Base-by-base conservation (phyloP, 768 basidiomycete species). In the Tricholoma furcatifolium region DNA sequence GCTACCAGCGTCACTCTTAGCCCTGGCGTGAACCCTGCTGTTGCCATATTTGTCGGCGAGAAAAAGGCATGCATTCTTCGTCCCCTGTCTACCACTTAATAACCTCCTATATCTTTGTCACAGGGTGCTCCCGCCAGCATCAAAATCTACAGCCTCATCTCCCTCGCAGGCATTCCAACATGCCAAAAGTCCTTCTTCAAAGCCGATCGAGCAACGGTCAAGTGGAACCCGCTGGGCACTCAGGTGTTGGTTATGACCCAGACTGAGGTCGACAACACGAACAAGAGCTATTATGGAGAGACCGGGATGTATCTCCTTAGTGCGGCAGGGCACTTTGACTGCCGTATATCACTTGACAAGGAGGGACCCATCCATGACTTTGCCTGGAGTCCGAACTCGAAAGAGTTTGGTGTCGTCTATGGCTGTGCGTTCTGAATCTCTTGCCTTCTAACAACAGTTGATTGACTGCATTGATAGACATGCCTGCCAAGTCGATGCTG, bases 331-430 rank as follows among this genome's bases (percentile, higher is more conserved):
- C 91, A 93, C 60, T 98, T 94, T 61, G 95, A 98, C 66, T 93
- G 91, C 65, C 79, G 93, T 24, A 89, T 98, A 23, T 74, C 79
- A 1, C 73, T 91, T 61, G 94, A 97, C 72, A 98, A 97, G 74
- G 96, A 98, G 56, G 97, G 97, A 1, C 94, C 94, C 0, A 93
- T 99, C 57, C 94, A 97, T 63, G 97, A 98, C 66, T 97, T 96
- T 55, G 72, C 83, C 14, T 99, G 97, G 97, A 93, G 87, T 59
- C 93, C 97, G 7, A 94, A 93, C 61, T 93, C 92, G 46, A 93
- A 95, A 70, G 97, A 99, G 70, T 99, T 99, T 65, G 87, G 85
- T 43, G 94, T 98, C 32, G 88, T 93, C 23, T 98, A 98, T 65
- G 96, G 97, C 63, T 99, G 94, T 96, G 61, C 68, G 93, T 81